These are phyloP conservation scores for Aureobasidium sp. DNA, from an alignment of 2,329 filamentous ascomycete genomes.

Conservation along the genomic window DNA sequence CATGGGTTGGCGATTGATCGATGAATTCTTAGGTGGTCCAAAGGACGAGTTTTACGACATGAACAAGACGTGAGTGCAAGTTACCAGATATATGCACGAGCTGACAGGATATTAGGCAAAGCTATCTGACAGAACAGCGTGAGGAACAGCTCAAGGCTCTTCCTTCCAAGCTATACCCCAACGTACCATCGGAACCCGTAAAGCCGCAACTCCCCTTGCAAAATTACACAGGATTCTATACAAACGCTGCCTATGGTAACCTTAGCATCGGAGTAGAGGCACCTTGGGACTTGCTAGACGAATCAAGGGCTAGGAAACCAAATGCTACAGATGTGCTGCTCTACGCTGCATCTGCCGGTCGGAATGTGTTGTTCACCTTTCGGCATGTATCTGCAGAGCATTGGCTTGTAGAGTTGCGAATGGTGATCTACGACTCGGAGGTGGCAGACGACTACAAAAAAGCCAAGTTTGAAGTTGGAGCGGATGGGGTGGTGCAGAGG, in stretches of 20 bases:
- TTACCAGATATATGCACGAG: neutral
- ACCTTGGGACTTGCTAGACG: neutral
- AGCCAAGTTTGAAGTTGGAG: conserved; percentile 13
- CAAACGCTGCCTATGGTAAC: conserved; percentile 12
- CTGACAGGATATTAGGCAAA: conserved; percentile 5
- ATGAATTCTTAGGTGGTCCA: conserved; percentile 11
- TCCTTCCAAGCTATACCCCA: conserved; percentile 10
- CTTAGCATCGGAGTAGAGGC: conserved; percentile 6
- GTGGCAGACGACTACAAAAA: conserved; percentile 9
- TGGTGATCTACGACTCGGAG: neutral
- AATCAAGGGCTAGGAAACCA: neutral
- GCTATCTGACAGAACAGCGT: neutral
- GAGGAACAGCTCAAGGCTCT: neutral
- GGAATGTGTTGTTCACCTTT: conserved; percentile 4
- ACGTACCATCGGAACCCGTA: neutral
- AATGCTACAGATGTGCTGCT: neutral
- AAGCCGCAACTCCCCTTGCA: conserved; percentile 10
- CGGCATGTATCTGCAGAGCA: conserved; percentile 13
- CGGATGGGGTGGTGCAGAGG: conserved; percentile 12
- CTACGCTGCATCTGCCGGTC: neutral
- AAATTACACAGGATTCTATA: conserved; percentile 12
- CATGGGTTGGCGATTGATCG: conserved; percentile 11
- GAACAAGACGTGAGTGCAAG: conserved; percentile 11
- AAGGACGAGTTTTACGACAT: conserved; percentile 8
- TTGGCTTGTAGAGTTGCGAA: conserved; percentile 13